Base-by-base conservation (phyloP, 257 asterid genomes). In the Cordia subcordata region DNA sequence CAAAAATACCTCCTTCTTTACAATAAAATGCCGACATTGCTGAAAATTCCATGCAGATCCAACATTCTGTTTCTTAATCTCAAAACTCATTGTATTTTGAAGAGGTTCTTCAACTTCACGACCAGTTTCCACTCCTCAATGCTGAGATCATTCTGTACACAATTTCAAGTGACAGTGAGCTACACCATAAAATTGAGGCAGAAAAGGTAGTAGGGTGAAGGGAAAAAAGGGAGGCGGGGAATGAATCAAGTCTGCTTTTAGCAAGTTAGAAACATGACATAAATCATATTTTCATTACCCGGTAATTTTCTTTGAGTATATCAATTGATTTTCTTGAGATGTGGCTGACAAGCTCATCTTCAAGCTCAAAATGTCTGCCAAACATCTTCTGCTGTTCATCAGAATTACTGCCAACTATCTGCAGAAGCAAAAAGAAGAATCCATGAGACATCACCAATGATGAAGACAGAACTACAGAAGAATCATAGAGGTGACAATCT, bases 291-390 rank as follows among this genome's bases (percentile, higher is more conserved):
- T 27, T 27, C 47, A 42, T 42, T 62, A 93, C 99, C 94, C 86
- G 75, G 12, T 85, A 93, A 77, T 89, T 87, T 71, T 79, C 82
- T 74, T 93, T 89, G 33, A 93, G 95, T 11, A 90, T 69, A 60
- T 93, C 97, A 23, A 93, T 93, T 19, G 99, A 93, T 76, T 67
- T 76, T 76, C 99, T 80, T 47, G 94, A 78, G 76, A 93, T 85
- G 61, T 79, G 84, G 82, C 99, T 93, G 67, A 93, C 96, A 40
- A 93, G 97, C 88, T 93, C 96, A 57, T 93, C 97, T 58, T 93
- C 97, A 47, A 74, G 60, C 72, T 85, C 95, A 72, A 93, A 93
- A 78, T 89, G 99, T 70, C 99, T 77, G 66, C 99, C 99, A 67
- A 80, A 79, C 94, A 89, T 89, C 79, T 86, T 89, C 66, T 89